Evolutionary conservation across 139 green algal species (phyloP), one percentile per base, ranked within the genome.

Genomic region (Picochlorum sp.): DNA sequence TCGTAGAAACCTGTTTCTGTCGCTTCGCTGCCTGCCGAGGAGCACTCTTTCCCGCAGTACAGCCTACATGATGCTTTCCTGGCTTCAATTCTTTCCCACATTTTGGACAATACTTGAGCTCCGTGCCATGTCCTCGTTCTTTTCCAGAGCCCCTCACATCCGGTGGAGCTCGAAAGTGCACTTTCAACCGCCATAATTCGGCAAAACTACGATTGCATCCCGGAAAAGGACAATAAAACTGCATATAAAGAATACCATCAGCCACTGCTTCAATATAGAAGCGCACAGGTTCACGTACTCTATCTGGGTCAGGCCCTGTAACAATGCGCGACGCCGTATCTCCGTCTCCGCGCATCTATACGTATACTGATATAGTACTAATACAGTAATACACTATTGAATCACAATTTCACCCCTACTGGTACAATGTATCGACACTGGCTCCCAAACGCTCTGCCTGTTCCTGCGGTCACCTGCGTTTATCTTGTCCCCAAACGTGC

Each of bases 51-150:
- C 74, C 81, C 7, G 74, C 85, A 2, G 76, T 82, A 62, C 87
- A 95, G 21, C 83, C 83, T 9, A 95, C 84, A 61, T 95, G 87
- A 71, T 95, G 86, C 67, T 88, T 89, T 11, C 87, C 86, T 8
- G 84, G 81, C 52, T 90, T 86, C 9, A 95, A 66, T n/a, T 76
- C 70, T 63, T 86, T 86, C 18, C 71, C 72, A 52, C 87, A 95
- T 62, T 92, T 90, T 18, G 87, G 87, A 70, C 87, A 95, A 28
- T 77, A 75, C 44, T 72, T 71, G 9, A 95, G 78, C 68, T 95
- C 87, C n/a, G 69, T 81, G 21, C 87, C 87, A 60, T 95, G 87
- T 14, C 87, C 87, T 7, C 87, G 74, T 72, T 95, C 87, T 68
- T 89, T 90, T 49, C 87, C 87, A 24, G 66, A 83, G 52, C 87